These are phyloP conservation scores for Neopestalotiopsis clavispora DNA, from an alignment of 2,329 filamentous ascomycete genomes.

Conservation along the genomic window DNA sequence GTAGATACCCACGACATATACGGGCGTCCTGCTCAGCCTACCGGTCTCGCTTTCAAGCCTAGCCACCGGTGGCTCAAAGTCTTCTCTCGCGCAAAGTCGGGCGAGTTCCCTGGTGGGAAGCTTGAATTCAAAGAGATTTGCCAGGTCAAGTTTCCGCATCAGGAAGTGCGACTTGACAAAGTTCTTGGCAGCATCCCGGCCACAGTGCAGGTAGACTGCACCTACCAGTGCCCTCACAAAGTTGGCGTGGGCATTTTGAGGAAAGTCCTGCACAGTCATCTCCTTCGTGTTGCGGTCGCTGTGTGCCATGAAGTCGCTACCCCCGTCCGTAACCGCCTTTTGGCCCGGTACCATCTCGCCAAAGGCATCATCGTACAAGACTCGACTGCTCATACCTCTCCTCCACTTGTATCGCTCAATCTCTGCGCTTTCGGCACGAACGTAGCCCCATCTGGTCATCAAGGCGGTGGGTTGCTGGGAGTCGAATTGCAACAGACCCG, in stretches of 20 bases:
- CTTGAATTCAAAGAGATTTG: constrained; percentile 81
- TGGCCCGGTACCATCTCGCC: constrained; percentile 61
- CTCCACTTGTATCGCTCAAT: constrained; percentile 59
- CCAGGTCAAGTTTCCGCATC: constrained; percentile 76
- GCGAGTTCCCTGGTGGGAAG: constrained; percentile 84
- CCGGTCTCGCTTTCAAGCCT: constrained; percentile 91
- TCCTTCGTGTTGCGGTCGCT: constrained; percentile 28
- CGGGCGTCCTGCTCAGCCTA: constrained; percentile 80
- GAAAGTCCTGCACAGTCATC: constrained; percentile 26
- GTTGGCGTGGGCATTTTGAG: constrained; percentile 63
- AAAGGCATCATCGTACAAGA: constrained; percentile 85
- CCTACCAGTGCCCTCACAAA: constrained; percentile 87
- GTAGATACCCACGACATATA: constrained; percentile 93
- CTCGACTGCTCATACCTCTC: constrained; percentile 74
- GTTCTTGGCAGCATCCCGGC: constrained; percentile 75
- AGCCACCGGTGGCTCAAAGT: constrained; percentile 86
- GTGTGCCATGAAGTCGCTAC: constrained; percentile 26
- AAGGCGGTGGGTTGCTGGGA: constrained; percentile 49
- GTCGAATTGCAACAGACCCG: constrained; percentile 84
- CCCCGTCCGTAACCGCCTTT: constrained; percentile 24
- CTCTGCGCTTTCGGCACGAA: constrained; percentile 54
- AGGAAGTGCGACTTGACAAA: constrained; percentile 89
- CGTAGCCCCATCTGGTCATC: constrained; percentile 55
- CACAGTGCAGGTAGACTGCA: constrained; percentile 83
- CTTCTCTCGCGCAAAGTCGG: constrained; percentile 83